Conservation (phyloP, 768 basidiomycete genomes). For the Psilocybe cubensis region DNA sequence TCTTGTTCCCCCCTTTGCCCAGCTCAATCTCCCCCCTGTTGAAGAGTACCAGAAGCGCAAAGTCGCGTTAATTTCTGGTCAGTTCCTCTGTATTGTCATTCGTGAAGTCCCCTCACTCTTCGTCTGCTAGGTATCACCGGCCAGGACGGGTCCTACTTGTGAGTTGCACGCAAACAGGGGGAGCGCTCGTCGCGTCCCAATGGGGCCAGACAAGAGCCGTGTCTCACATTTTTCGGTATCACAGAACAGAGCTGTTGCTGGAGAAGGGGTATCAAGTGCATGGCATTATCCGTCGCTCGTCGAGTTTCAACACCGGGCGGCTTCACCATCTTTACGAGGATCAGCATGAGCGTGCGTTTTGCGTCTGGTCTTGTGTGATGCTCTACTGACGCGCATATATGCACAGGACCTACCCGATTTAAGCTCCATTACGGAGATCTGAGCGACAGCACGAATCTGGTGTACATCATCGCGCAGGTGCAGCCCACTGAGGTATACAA, state of each 20-base stretch:
- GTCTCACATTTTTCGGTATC: slow-evolving; percentile 4
- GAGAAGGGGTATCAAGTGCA: slow-evolving; percentile 92
- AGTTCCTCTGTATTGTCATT: slow-evolving; percentile 11
- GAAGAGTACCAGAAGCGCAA: slow-evolving; percentile 90
- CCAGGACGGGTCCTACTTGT: slow-evolving; percentile 96
- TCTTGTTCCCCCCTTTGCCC: slow-evolving; percentile 47
- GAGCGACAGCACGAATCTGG: slow-evolving; percentile 95
- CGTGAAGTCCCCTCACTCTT: slow-evolving; percentile 3
- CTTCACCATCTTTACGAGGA: slow-evolving; percentile 93
- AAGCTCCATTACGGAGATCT: slow-evolving; percentile 92
- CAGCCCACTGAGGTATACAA: slow-evolving; percentile 98
- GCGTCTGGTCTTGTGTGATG: slow-evolving; percentile 1
- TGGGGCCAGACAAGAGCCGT: background rate
- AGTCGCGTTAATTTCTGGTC: slow-evolving; percentile 92
- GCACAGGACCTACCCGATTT: slow-evolving; percentile 73
- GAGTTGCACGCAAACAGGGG: slow-evolving; percentile 31
- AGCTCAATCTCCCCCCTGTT: slow-evolving; percentile 64
- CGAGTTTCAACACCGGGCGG: slow-evolving; percentile 97
- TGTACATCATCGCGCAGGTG: slow-evolving; percentile 94
- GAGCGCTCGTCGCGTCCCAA: background rate
- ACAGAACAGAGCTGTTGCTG: slow-evolving; percentile 81
- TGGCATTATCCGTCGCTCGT: slow-evolving; percentile 95
- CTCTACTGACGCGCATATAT: background rate
- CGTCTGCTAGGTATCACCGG: slow-evolving; percentile 80
- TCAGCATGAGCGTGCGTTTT: slow-evolving; percentile 81